Evolutionary conservation across 163 green algal genomes (phyloP).

Genomic region (Volvox carteri): DNA sequence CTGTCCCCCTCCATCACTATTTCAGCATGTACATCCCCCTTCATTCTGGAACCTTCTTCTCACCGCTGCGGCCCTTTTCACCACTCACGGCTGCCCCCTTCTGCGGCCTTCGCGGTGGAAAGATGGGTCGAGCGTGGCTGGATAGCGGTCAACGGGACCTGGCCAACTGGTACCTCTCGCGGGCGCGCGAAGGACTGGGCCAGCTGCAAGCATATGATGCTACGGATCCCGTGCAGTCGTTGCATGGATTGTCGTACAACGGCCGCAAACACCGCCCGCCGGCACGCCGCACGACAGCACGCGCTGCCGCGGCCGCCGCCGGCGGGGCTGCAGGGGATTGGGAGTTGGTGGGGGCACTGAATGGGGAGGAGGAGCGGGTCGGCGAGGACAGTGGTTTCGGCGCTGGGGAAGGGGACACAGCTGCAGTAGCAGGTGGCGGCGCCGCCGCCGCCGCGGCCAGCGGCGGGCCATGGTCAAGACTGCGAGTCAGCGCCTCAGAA

Average conservation of each 20-base stretch:
- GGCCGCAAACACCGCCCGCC: background rate
- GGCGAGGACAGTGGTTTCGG: background rate
- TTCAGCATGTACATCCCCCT: too few species aligned
- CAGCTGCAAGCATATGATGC: conserved; percentile 13
- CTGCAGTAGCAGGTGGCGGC: too few species aligned
- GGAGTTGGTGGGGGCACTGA: background rate
- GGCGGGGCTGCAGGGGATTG: background rate
- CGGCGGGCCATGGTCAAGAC: background rate
- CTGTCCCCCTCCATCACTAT: too few species aligned
- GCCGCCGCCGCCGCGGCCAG: too few species aligned
- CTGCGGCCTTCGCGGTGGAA: background rate
- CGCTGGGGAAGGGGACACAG: background rate
- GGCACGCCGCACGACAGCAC: background rate
- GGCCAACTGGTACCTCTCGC: conserved; percentile 18
- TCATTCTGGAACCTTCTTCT: too few species aligned
- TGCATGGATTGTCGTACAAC: background rate
- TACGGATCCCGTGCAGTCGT: background rate
- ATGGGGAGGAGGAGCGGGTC: background rate
- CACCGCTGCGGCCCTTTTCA: too few species aligned
- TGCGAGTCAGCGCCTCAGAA: background rate
- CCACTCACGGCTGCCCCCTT: too few species aligned
- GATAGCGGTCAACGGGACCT: background rate
- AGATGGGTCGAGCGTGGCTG: conserved; percentile 37
- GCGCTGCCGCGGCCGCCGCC: background rate
- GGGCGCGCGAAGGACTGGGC: conserved; percentile 29